Evolutionary conservation across 345 rosid species (phyloP).

Genomic region (Dipteronia dyeriana): DNA sequence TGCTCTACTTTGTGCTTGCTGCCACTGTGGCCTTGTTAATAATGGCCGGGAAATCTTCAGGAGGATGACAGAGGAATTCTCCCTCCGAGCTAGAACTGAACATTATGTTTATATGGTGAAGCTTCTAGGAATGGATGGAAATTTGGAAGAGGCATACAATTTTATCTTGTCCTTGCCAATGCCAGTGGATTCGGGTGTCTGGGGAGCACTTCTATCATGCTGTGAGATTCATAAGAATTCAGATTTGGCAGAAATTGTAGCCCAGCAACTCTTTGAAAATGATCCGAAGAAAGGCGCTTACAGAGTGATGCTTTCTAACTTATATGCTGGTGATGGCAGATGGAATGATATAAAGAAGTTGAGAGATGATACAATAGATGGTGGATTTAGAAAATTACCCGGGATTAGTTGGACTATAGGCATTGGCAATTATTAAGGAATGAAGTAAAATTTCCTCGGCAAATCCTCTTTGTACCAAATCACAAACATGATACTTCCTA

Average conservation of each 20-base stretch:
- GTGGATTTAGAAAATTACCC: conserved; percentile 45
- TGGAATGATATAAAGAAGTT: conserved; percentile 68
- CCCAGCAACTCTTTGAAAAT: conserved; percentile 46
- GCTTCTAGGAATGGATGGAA: conserved; percentile 75
- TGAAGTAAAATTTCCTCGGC: not conserved
- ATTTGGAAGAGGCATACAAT: conserved; percentile 66
- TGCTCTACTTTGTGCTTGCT: conserved; percentile 77
- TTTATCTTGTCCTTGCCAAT: conserved; percentile 54
- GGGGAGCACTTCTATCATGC: conserved; percentile 86
- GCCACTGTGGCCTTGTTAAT: conserved; percentile 68
- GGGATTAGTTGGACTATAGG: conserved; percentile 62
- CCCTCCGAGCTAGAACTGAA: conserved; percentile 55
- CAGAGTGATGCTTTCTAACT: conserved; percentile 71
- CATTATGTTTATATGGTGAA: conserved; percentile 78
- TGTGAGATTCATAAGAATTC: conserved; percentile 60
- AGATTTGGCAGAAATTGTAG: conserved; percentile 64
- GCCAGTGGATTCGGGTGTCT: conserved; percentile 74
- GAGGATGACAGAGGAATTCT: conserved; percentile 69
- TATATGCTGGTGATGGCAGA: conserved; percentile 71
- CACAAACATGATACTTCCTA: not conserved
- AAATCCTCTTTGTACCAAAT: not conserved
- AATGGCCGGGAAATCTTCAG: conserved; percentile 59
- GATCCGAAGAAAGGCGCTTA: conserved; percentile 63
- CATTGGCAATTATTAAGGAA: not conserved
- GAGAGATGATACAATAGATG: conserved; percentile 44